phyloP scores from a whole-genome alignment of 2,329 filamentous ascomycete species.

The Fusarium musae region DNA sequence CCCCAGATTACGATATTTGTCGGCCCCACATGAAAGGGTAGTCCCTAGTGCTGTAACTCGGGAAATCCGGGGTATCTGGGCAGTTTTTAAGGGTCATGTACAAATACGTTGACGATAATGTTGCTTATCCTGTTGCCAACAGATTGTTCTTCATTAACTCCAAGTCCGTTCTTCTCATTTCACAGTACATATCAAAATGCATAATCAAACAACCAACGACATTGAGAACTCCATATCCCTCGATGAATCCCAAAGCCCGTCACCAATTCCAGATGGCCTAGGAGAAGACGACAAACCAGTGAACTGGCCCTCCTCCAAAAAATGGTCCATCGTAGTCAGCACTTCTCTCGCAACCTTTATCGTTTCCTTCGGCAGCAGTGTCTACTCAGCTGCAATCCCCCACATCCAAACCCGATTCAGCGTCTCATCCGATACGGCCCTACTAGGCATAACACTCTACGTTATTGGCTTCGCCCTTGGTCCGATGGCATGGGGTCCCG shows the following conservation, averaged over 20 bases:
- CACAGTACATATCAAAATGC: background rate
- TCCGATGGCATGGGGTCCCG: conserved; percentile 78
- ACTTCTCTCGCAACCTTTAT: conserved; percentile 5
- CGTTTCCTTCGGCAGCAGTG: conserved; percentile 11
- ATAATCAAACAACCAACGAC: background rate
- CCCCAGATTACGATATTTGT: background rate
- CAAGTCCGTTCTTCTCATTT: background rate
- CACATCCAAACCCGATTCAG: background rate
- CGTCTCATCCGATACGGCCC: background rate
- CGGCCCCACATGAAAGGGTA: background rate
- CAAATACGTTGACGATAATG: background rate
- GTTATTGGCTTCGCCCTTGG: conserved; percentile 62
- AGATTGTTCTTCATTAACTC: accelerated
- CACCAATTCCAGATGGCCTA: accelerated
- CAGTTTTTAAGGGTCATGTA: accelerated
- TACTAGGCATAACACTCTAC: conserved; percentile 9
- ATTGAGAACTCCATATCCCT: background rate
- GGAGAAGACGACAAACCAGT: background rate
- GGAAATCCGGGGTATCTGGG: background rate
- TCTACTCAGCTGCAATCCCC: conserved; percentile 9
- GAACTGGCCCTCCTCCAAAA: background rate
- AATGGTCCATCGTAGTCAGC: conserved; percentile 9
- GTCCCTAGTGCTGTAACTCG: background rate
- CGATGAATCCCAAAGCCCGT: background rate
- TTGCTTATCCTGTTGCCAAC: accelerated